Base-by-base conservation (phyloP, 1,139 yeast genomes). In the Pneumocystis canis region DNA sequence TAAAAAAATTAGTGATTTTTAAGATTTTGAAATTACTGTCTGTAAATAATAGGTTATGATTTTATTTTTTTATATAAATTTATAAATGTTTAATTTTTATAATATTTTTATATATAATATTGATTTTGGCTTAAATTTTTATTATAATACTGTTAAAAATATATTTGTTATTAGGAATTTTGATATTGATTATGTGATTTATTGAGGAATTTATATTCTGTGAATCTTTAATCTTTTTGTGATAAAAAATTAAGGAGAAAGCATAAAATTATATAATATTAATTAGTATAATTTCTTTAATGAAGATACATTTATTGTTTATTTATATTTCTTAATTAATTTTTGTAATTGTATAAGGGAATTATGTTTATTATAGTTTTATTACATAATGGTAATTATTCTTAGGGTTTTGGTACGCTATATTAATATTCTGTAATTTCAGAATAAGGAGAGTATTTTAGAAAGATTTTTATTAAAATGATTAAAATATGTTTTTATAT, bases 381-480 rank as follows among this genome's bases (percentile, higher is more conserved):
- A 62, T 83, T 83, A 68, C 87, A n/a, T 89, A 63, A 86, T 89
- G 80, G 78, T 80, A 71, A 74, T 87, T 63, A 81, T 88, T 74
- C 77, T 87, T 61, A 96, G 96, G 75, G 80, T 89, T 70, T 89
- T 96, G 96, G 96, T 96, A 73, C 87, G 79, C 63, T 95, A 87
- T 72, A 87, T 83, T 63, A 74, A 83, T 63, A 20, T 39, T 25
- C 31, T 1, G 11, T 94, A 87, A 73, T 88, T 80, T 72, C 75
- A 74, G 57, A 84, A 78, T 7, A 96, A 89, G 76, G 80, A 85
- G 73, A 72, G 73, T 40, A 94, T 95, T 58, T 79, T 89, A 71
- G 70, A 77, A 67, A 66, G 75, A 18, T 81, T 89, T 74, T 95
- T 96, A 70, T 76, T 71, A 53, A 79, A 88, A 68, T 84, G 89